Evolutionary conservation across 2,329 filamentous ascomycete species (phyloP).

Genomic region (Aspergillus unguis): DNA sequence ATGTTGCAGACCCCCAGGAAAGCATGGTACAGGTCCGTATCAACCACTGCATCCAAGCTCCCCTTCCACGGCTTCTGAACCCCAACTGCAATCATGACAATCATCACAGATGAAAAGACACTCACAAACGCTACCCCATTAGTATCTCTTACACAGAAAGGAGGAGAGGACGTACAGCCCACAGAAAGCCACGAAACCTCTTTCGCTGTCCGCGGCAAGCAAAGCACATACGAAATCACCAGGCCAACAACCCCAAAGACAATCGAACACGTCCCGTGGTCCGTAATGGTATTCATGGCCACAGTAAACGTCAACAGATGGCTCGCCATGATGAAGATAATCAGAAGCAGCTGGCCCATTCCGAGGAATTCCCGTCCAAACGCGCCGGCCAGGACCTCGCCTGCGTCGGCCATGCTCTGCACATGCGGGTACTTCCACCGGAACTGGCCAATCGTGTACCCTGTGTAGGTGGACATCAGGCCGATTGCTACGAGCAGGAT

Average conservation of each 20-base stretch:
- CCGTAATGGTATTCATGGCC: conserved; percentile 63
- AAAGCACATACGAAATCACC: conserved; percentile 56
- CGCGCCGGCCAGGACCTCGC: conserved; percentile 58
- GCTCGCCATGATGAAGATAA: conserved; percentile 67
- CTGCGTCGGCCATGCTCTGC: conserved; percentile 66
- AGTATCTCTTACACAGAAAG: background rate
- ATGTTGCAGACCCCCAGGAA: conserved; percentile 66
- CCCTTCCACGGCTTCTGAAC: conserved; percentile 43
- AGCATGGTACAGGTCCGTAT: conserved; percentile 51
- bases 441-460: conserved; percentile 61
- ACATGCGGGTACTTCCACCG: conserved; percentile 57
- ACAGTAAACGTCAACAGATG: conserved; percentile 69
- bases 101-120: conserved; percentile 60
- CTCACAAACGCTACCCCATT: conserved; percentile 56
- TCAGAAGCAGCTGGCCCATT: conserved; percentile 59
- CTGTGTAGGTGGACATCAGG: conserved; percentile 57
- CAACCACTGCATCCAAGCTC: conserved; percentile 38
- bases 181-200: conserved; percentile 62
- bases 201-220: conserved; percentile 60
- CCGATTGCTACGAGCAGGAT: conserved; percentile 55
- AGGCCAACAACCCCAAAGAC: conserved; percentile 60
- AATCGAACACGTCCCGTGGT: conserved; percentile 61
- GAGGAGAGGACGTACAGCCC: conserved; percentile 37
- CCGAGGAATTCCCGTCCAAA: conserved; percentile 63
- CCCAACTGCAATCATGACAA: conserved; percentile 65